A percentile compares a stretch with the other conserved stretches of the same genome.
phyloP scores from a whole-genome alignment of 495 filamentous ascomycete species.

The Aspergillus nidulans region DNA sequence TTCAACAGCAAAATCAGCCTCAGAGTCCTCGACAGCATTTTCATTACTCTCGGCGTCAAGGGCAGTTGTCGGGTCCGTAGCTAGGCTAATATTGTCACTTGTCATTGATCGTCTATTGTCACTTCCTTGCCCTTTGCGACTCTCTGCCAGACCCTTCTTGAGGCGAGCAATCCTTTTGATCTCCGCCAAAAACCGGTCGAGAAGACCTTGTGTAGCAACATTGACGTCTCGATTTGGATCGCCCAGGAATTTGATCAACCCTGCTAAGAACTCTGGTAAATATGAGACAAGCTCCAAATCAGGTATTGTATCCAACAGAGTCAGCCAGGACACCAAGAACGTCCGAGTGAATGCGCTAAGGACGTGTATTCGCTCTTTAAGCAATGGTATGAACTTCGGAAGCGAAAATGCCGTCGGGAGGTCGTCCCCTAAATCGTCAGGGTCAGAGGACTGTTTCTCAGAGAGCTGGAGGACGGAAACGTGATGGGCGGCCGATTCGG shows the following conservation, averaged over 20 bases:
- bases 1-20: constrained; percentile 54
- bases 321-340: constrained; percentile 96
- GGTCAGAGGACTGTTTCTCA: constrained; percentile 41
- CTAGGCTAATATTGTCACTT: constrained; percentile 57
- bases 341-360: constrained; percentile 91
- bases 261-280: constrained; percentile 86
- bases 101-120: constrained; percentile 61
- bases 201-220: constrained; percentile 77
- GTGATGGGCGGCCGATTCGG: constrained; percentile 93
- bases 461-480: constrained; percentile 72
- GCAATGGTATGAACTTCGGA: constrained; percentile 81
- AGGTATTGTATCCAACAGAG: constrained; percentile 90
- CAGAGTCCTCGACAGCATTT: constrained; percentile 51
- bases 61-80: constrained; percentile 44
- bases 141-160: constrained; percentile 89
- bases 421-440: constrained; percentile 48
- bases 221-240: constrained; percentile 91
- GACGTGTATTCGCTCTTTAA: constrained; percentile 89
- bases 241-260: constrained; percentile 86
- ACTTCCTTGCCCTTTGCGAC: constrained; percentile 64
- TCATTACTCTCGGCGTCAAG: constrained; percentile 39
- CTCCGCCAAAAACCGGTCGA: constrained; percentile 91
- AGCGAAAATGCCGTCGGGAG: constrained; percentile 90
- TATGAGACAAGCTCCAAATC: constrained; percentile 93
- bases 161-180: constrained; percentile 91